phyloP scores from a whole-genome alignment of 202 grass and related monocot species.

The Panicum virgatum region DNA sequence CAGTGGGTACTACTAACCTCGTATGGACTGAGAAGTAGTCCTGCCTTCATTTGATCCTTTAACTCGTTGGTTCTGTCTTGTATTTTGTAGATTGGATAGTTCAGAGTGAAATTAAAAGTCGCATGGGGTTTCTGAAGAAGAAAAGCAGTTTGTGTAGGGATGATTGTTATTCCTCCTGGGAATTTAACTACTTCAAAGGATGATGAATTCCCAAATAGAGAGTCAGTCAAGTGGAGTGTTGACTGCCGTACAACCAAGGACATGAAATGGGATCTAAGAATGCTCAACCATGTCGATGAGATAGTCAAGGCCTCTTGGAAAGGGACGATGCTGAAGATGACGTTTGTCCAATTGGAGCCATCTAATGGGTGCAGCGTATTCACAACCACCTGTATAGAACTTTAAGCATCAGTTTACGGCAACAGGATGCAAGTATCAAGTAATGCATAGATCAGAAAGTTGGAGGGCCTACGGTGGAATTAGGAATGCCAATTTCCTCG shows the following conservation, averaged over 20 bases:
- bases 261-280: constrained; percentile 83
- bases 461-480: constrained; percentile 54
- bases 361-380: constrained; percentile 60
- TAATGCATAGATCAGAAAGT: constrained; percentile 25
- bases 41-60: constrained; percentile 93
- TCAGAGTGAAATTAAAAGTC: constrained; percentile 91
- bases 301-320: constrained; percentile 60
- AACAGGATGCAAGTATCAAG: constrained; percentile 10
- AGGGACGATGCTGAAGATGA: constrained; percentile 87
- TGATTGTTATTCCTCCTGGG: constrained; percentile 92
- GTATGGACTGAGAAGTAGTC: constrained; percentile 68
- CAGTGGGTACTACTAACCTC: constrained; percentile 62
- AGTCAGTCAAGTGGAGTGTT: constrained; percentile 71
- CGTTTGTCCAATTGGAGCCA: constrained; percentile 75
- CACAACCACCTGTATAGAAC: constrained; percentile 62
- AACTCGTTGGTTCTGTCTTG: constrained; percentile 73
- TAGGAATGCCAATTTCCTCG: constrained; percentile 84
- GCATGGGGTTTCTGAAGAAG: constrained; percentile 74
- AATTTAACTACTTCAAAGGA: constrained; percentile 84
- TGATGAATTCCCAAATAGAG: constrained; percentile 87
- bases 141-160: constrained; percentile 79
- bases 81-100: constrained; percentile 87
- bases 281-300: constrained; percentile 75
- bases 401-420: constrained; percentile 3
- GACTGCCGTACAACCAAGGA: constrained; percentile 77